Conservation (phyloP, 805 yeast genomes). For the Wickerhamiella siamensis region DNA sequence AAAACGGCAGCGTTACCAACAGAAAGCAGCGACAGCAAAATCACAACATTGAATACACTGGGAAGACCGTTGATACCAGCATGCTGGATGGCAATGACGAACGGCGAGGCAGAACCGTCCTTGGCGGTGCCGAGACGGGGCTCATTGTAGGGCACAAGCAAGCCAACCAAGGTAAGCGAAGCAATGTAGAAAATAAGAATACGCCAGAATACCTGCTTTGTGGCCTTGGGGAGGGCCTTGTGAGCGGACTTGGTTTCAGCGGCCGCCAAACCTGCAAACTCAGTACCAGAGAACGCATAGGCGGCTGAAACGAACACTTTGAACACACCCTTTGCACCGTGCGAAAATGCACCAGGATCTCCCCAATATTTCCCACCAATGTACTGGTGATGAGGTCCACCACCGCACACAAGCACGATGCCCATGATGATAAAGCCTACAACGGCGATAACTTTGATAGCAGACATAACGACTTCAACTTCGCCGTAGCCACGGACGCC, state of each 20-base stretch:
- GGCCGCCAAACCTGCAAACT: constrained; percentile 58
- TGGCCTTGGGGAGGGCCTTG: constrained; percentile 53
- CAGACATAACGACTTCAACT: constrained; percentile 45
- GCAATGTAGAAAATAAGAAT: constrained; percentile 56
- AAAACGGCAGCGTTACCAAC: constrained; percentile 59
- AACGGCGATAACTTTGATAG: constrained; percentile 44
- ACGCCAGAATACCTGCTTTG: constrained; percentile 76
- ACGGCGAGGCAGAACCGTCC: constrained; percentile 53
- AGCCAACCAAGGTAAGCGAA: constrained; percentile 40
- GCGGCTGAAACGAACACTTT: constrained; percentile 53
- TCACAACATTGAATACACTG: constrained; percentile 55
- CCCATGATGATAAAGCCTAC: constrained; percentile 47
- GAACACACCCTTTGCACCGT: constrained; percentile 51
- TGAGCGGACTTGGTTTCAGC: constrained; percentile 64
- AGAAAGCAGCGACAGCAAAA: constrained; percentile 50
- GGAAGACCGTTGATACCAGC: constrained; percentile 55
- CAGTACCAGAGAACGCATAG: constrained; percentile 63
- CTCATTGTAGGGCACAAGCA: constrained; percentile 52
- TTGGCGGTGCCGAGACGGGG: constrained; percentile 34
- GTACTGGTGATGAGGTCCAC: constrained; percentile 40
- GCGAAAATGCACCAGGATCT: constrained; percentile 52
- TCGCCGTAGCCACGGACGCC: constrained; percentile 51
- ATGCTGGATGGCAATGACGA: constrained; percentile 49
- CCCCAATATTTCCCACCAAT: constrained; percentile 42
- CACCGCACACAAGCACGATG: constrained; percentile 31